Conservation (phyloP, 1,139 yeast genomes). For the Blastobotrys elegans region DNA sequence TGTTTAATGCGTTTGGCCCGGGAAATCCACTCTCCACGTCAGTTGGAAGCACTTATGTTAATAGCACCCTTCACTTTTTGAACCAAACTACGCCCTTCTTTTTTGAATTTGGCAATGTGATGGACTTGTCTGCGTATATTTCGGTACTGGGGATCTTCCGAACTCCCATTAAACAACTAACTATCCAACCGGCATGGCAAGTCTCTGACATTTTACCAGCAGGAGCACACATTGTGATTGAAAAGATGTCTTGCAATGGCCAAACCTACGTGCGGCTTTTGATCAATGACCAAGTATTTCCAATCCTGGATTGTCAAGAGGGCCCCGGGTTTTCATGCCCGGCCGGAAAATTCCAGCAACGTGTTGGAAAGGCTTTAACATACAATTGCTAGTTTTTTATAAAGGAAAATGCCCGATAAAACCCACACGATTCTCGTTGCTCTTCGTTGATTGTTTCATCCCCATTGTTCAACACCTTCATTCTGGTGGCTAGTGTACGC, state of each 20-base stretch:
- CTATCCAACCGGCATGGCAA: conserved; percentile 31
- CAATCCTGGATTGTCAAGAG: conserved; percentile 41
- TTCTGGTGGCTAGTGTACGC: conserved; percentile 62
- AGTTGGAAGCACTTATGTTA: conserved; percentile 46
- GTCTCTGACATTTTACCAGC: conserved; percentile 48
- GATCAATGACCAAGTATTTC: conserved; percentile 54
- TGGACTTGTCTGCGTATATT: conserved; percentile 44
- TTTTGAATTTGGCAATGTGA: conserved; percentile 48
- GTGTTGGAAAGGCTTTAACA: neutral
- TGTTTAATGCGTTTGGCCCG: conserved; percentile 49
- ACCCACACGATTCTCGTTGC: conserved; percentile 86
- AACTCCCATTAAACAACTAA: conserved; percentile 15
- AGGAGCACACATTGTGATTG: conserved; percentile 48
- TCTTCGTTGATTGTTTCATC: conserved; percentile 82
- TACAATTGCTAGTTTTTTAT: conserved; percentile 34
- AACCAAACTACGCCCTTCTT: conserved; percentile 36
- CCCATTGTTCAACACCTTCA: conserved; percentile 54
- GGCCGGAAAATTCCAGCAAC: neutral
- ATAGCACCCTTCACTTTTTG: conserved; percentile 46
- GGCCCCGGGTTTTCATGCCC: conserved; percentile 43
- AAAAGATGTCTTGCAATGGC: conserved; percentile 39
- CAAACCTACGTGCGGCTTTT: conserved; percentile 42
- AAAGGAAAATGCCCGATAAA: conserved; percentile 76
- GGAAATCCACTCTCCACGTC: conserved; percentile 42
- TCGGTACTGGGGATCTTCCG: conserved; percentile 43